These are phyloP conservation scores for Starmera pachycereana DNA, from an alignment of 805 yeast genomes.

Conservation along the genomic window DNA sequence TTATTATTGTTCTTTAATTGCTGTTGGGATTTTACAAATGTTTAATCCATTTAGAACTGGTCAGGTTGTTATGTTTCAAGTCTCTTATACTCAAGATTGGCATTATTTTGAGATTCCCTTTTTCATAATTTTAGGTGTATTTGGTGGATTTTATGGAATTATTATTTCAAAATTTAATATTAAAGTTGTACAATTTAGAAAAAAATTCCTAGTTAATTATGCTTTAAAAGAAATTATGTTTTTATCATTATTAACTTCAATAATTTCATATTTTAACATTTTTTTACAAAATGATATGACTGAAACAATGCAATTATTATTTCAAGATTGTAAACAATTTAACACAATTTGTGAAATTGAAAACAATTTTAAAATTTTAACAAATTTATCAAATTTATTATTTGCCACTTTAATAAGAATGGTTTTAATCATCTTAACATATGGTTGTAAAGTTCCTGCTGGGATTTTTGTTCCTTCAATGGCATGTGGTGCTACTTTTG, in stretches of 20 bases:
- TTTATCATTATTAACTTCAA: conserved; percentile 60
- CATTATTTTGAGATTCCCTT: conserved; percentile 75
- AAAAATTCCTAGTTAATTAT: conserved; percentile 42
- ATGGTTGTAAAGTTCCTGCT: conserved; percentile 94
- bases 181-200: conserved; percentile 67
- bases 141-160: conserved; percentile 89
- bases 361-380: conserved; percentile 19
- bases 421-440: conserved; percentile 67
- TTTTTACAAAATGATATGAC: conserved; percentile 88
- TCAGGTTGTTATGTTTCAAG: conserved; percentile 86
- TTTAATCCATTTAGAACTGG: conserved; percentile 93
- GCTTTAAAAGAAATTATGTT: conserved; percentile 65
- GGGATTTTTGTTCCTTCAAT: conserved; percentile 95
- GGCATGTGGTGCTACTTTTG: conserved; percentile 95
- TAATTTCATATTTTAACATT: conserved; percentile 73
- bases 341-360: conserved; percentile 30
- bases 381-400: conserved; percentile 40
- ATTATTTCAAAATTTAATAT: conserved; percentile 67
- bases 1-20: conserved; percentile 83
- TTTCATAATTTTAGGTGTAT: conserved; percentile 68
- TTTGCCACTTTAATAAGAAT: conserved; percentile 68
- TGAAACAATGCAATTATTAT: conserved; percentile 81
- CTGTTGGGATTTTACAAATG: conserved; percentile 69
- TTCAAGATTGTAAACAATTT: conserved; percentile 64
- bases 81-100: conserved; percentile 83